A percentile compares a stretch with the other conserved stretches of the same genome.
Evolutionary conservation across 2,329 filamentous ascomycete species (phyloP).

Genomic region (Colletotrichum costaricense): DNA sequence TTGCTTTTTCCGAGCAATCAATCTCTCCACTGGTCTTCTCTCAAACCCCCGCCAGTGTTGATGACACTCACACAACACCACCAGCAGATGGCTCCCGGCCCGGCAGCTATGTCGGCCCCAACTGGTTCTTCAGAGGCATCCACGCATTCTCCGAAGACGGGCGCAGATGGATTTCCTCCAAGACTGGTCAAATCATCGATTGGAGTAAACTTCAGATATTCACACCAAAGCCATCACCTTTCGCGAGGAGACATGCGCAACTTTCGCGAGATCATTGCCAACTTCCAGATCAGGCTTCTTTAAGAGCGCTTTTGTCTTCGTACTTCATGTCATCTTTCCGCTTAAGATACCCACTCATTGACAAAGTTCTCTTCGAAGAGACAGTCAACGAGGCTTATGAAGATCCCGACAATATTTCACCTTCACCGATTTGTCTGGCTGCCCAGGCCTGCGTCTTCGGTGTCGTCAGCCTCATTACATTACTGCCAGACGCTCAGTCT

Average conservation of each 20-base stretch:
- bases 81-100: background rate
- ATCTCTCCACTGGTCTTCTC: background rate
- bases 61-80: background rate
- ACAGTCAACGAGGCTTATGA: background rate
- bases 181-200: conserved; percentile 15
- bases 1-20: background rate
- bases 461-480: background rate
- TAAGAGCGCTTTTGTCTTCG: background rate
- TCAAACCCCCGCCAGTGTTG: background rate
- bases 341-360: background rate
- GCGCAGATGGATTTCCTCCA: conserved; percentile 10
- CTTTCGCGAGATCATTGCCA: background rate
- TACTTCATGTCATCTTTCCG: background rate
- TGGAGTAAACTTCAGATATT: conserved; percentile 11
- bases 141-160: conserved; percentile 15
- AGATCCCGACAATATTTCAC: background rate
- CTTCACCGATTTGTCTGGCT: background rate
- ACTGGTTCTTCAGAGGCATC: conserved; percentile 27
- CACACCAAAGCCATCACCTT: background rate
- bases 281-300: background rate
- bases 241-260: background rate
- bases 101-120: conserved; percentile 6
- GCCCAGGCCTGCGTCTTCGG: background rate
- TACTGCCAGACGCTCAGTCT: background rate
- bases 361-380: background rate